Conservation (phyloP, 768 basidiomycete species). For the Xerocomellus amylosporus region DNA sequence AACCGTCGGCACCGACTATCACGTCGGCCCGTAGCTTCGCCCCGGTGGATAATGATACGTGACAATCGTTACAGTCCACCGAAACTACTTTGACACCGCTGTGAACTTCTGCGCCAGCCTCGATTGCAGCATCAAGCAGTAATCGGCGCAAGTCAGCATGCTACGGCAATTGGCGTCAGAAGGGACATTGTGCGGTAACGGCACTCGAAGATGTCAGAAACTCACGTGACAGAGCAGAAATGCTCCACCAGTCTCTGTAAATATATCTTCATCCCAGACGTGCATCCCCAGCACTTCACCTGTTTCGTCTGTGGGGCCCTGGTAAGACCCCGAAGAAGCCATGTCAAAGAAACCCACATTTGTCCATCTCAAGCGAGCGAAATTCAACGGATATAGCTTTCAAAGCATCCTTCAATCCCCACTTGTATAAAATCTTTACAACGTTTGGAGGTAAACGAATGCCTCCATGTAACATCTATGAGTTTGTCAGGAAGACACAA, state of each 20-base stretch:
- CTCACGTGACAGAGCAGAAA: slow-evolving; percentile 50
- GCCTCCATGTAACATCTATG: slow-evolving; percentile 37
- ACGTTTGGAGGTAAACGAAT: slow-evolving; percentile 57
- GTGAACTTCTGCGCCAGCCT: slow-evolving; percentile 47
- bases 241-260: slow-evolving; percentile 47
- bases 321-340: not conserved
- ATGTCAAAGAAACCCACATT: slow-evolving; percentile 21
- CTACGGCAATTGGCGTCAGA: slow-evolving; percentile 29
- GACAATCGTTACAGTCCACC: slow-evolving; percentile 31
- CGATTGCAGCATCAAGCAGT: slow-evolving; percentile 44
- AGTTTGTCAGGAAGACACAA: not conserved
- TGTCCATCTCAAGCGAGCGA: slow-evolving; percentile 22
- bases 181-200: not conserved
- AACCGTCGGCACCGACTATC: slow-evolving; percentile 61
- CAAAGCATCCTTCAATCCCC: slow-evolving; percentile 50
- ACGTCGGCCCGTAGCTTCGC: slow-evolving; percentile 47
- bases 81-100: slow-evolving; percentile 40
- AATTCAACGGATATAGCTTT: slow-evolving; percentile 31
- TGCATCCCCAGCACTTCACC: slow-evolving; percentile 46
- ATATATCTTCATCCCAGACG: slow-evolving; percentile 46
- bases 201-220: not conserved
- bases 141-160: slow-evolving; percentile 51
- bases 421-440: slow-evolving; percentile 51
- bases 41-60: slow-evolving; percentile 41
- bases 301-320: slow-evolving; percentile 37